phyloP scores from a whole-genome alignment of 192 early-diverging fungal genomes.

The Backusella sp. region DNA sequence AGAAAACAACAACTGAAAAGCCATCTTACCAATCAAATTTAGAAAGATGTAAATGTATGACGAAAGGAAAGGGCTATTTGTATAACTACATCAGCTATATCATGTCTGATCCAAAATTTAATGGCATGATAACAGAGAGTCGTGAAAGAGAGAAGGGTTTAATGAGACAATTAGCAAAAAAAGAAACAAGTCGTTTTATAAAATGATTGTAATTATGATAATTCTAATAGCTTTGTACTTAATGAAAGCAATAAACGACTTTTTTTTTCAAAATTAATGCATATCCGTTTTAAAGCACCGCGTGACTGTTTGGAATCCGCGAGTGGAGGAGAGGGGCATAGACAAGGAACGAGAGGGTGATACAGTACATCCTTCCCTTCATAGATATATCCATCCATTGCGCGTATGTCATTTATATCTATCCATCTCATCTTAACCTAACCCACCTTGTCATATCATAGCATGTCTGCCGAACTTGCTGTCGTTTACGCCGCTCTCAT shows the following conservation, averaged over 20 bases:
- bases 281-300: neutral
- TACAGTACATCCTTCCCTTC: neutral
- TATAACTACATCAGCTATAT: neutral
- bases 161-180: neutral
- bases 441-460: neutral
- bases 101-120: neutral
- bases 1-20: neutral
- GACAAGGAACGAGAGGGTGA: neutral
- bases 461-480: slow-evolving; percentile 42
- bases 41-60: neutral
- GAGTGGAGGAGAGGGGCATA: neutral
- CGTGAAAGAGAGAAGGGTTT: neutral
- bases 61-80: neutral
- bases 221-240: too few species aligned
- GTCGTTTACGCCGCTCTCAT: slow-evolving; percentile 90
- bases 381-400: slow-evolving; percentile 14
- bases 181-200: neutral
- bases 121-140: neutral
- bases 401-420: slow-evolving; percentile 5
- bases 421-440: neutral
- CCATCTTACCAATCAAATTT: neutral
- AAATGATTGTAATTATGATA: too few species aligned
- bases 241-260: neutral
- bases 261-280: neutral
- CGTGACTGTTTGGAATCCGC: neutral